Base-by-base conservation (phyloP, 2,329 filamentous ascomycete genomes). In the Botryotinia calthae region DNA sequence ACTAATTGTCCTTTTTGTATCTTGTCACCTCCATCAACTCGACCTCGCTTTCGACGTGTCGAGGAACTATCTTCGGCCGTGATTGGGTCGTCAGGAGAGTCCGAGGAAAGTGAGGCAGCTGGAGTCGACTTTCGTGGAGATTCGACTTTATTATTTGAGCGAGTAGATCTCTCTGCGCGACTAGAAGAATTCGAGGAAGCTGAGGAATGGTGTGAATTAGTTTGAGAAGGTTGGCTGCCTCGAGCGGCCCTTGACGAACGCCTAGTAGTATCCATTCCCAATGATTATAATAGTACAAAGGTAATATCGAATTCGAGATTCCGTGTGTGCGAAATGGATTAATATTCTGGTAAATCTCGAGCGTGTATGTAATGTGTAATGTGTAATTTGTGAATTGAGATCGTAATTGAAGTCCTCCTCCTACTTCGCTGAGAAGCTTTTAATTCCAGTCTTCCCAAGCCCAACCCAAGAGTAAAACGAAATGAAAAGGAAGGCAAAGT, bases 221-320 rank as follows among this genome's bases (percentile, higher is more conserved):
- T 88, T 79, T 87, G 85, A 75, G 86, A 84, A 79, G 88, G 88
- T 85, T 95, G 92, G 79, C 90, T 90, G 81, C 88, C 89, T 84
- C 93, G 93, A 85, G 94, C 94, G 87, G 95, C 91, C 83, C 95
- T 96, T 81, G 95, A 97, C 82, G 95, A 93, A 84, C 95, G 92
- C 82, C 93, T 93, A 81, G 92, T 88, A 78, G 84, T 84, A 81
- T 85, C 87, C 86, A 87, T 84, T 80, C 82, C 82, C 73, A 75
- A 61, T 70, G 74, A 65, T 74, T 63, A 63, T 61, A 62, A 62
- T n/a, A 62, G 54, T 62, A 73, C 70, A 67, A 48, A 56, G 70
- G 25, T 67, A 59, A 48, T 61, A 46, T 37, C 42, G 48, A 72
- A 58, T 46, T 59, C 28, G 40, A 31, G 37, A 22, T 34, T 44